phyloP scores from a whole-genome alignment of 2,329 filamentous ascomycete species.

The Beauveria caledonica region DNA sequence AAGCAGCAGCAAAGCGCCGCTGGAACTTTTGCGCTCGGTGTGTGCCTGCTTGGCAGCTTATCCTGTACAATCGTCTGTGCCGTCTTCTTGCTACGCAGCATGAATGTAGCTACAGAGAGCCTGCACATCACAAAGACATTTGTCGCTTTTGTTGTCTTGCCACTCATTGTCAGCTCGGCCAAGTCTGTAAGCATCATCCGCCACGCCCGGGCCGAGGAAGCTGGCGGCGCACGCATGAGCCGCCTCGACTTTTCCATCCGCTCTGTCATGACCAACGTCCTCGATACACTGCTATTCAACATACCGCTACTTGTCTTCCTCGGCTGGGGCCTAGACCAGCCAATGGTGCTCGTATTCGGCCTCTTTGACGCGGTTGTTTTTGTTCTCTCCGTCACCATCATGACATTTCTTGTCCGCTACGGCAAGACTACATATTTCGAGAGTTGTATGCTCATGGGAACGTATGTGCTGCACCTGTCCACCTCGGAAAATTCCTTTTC shows the following conservation, averaged over 20 bases:
- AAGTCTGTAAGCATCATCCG: conserved; percentile 10
- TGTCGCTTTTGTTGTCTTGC: conserved; percentile 6
- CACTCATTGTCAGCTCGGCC: conserved; percentile 5
- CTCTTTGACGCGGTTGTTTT: conserved; percentile 14
- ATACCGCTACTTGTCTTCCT: conserved; percentile 9
- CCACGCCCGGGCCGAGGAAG: conserved; percentile 6
- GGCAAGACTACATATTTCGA: conserved; percentile 16
- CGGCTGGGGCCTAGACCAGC: conserved; percentile 7
- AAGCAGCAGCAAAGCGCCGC: neutral
- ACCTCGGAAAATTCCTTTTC: neutral
- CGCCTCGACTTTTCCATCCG: conserved; percentile 10
- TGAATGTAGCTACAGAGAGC: neutral
- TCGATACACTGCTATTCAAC: conserved; percentile 10
- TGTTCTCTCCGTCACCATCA: conserved; percentile 13
- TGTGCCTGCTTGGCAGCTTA: conserved; percentile 1
- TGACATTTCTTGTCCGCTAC: conserved; percentile 14
- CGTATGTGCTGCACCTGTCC: conserved; percentile 6
- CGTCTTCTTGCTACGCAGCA: conserved; percentile 2
- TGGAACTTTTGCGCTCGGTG: neutral
- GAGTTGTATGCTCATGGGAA: conserved; percentile 16
- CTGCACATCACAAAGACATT: conserved; percentile 6
- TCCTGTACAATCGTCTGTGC: neutral
- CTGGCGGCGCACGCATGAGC: conserved; percentile 3
- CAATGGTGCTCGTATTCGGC: conserved; percentile 13
- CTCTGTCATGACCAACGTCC: conserved; percentile 10